Evolutionary conservation across 2,329 filamentous ascomycete species (phyloP).

Genomic region (Aureobasidium leucospermi): DNA sequence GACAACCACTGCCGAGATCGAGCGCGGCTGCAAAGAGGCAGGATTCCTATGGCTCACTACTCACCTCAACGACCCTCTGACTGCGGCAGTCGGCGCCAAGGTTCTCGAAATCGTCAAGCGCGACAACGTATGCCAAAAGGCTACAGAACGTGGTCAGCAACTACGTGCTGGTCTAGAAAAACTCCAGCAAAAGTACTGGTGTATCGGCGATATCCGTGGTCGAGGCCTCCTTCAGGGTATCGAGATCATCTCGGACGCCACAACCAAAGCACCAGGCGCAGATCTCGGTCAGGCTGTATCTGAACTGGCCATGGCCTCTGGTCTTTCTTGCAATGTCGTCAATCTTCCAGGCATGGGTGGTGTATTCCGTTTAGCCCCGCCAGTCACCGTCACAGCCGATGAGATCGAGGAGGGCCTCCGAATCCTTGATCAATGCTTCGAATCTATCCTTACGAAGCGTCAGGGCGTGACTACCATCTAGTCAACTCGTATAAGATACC

Average conservation of each 20-base stretch:
- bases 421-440: constrained; percentile 42
- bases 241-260: constrained; percentile 24
- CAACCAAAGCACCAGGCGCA: constrained; percentile 20
- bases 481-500: neutral
- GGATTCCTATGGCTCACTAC: constrained; percentile 26
- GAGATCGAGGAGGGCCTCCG: constrained; percentile 41
- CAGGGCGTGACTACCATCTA: neutral
- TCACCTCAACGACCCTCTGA: constrained; percentile 26
- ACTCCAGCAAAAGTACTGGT: constrained; percentile 22
- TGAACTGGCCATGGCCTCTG: constrained; percentile 20
- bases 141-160: constrained; percentile 19
- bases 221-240: constrained; percentile 26
- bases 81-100: constrained; percentile 25
- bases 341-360: constrained; percentile 24
- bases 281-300: constrained; percentile 23
- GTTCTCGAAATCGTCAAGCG: constrained; percentile 26
- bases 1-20: constrained; percentile 22
- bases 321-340: constrained; percentile 24
- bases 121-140: constrained; percentile 20
- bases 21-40: constrained; percentile 18
- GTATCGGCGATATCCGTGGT: constrained; percentile 27
- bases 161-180: constrained; percentile 20
- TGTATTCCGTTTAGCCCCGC: constrained; percentile 25
- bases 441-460: neutral
- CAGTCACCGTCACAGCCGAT: constrained; percentile 23